Conservation (phyloP, 2,329 filamentous ascomycete genomes). For the Zymoseptoria passerinii region DNA sequence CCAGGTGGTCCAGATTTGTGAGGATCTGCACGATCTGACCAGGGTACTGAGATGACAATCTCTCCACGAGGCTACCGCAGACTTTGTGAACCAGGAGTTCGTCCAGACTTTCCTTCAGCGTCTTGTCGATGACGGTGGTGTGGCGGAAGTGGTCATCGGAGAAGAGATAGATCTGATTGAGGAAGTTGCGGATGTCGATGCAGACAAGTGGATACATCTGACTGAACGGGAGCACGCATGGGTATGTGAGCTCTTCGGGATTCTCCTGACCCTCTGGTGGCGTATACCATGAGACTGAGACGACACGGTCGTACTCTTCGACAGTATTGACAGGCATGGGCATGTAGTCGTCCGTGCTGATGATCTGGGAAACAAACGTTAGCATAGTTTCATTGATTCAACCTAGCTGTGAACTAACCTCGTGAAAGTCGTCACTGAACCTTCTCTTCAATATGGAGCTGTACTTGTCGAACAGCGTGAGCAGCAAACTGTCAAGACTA, state of each 20-base stretch:
- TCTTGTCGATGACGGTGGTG: constrained; percentile 81
- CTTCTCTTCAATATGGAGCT: constrained; percentile 80
- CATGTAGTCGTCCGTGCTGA: constrained; percentile 97
- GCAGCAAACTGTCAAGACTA: constrained; percentile 71
- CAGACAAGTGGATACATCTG: constrained; percentile 99
- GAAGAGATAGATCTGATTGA: constrained; percentile 98
- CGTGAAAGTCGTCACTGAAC: constrained; percentile 93
- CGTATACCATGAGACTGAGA: constrained; percentile 92
- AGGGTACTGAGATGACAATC: constrained; percentile 83
- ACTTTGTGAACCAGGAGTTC: constrained; percentile 89
- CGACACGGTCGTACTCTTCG: constrained; percentile 91
- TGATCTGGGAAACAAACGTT: constrained; percentile 40
- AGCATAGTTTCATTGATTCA: not conserved
- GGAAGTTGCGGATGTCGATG: constrained; percentile 94
- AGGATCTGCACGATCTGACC: constrained; percentile 98
- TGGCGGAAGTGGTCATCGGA: constrained; percentile 93
- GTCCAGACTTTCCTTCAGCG: constrained; percentile 79
- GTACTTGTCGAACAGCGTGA: constrained; percentile 91
- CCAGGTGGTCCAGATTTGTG: constrained; percentile 95
- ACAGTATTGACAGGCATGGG: constrained; percentile 89
- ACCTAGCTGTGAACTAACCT: constrained; percentile 44
- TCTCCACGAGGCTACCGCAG: constrained; percentile 79
- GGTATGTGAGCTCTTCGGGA: constrained; percentile 67
- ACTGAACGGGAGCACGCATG: constrained; percentile 91
- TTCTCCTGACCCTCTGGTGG: constrained; percentile 59